Conservation (phyloP, 176 grass and related monocot species). For the Olyra latifolia region DNA sequence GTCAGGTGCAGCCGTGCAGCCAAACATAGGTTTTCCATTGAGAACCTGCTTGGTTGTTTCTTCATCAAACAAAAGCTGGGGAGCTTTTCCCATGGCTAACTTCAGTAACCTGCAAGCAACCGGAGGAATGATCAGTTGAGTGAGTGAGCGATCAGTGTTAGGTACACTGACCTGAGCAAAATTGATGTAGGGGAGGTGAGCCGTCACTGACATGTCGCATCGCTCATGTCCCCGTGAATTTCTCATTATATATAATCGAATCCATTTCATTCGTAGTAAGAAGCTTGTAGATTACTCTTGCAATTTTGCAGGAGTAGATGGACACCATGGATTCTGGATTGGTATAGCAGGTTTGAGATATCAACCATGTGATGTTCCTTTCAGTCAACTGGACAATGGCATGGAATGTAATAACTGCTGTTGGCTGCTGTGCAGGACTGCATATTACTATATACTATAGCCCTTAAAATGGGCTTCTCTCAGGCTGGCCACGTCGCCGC, state of each 20-base stretch:
- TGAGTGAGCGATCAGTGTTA: conserved; percentile 20
- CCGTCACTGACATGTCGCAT: conserved; percentile 20
- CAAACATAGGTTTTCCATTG: conserved; percentile 2
- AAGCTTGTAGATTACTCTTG: not conserved
- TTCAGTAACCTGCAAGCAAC: conserved; percentile 26
- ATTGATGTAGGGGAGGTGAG: conserved; percentile 14
- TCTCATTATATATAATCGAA: not conserved
- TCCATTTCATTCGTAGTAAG: not conserved
- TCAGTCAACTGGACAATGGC: not conserved
- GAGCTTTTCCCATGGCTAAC: conserved; percentile 39
- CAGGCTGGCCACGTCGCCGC: no score
- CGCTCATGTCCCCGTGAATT: not conserved
- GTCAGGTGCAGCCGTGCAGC: not conserved
- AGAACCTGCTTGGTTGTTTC: conserved; percentile 7
- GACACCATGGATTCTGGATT: no score
- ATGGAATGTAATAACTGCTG: not conserved
- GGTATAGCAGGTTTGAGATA: not conserved
- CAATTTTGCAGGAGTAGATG: not conserved
- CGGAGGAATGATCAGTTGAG: conserved; percentile 21
- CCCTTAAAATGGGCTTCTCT: no score
- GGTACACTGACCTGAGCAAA: conserved; percentile 38
- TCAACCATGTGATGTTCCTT: not conserved
- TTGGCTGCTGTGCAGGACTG: conserved; percentile 6
- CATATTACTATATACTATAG: no score
- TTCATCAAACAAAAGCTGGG: conserved; percentile 37